These are phyloP conservation scores for Schizosaccharomyces octosporus DNA, from an alignment of 805 yeast species.

Conservation along the genomic window DNA sequence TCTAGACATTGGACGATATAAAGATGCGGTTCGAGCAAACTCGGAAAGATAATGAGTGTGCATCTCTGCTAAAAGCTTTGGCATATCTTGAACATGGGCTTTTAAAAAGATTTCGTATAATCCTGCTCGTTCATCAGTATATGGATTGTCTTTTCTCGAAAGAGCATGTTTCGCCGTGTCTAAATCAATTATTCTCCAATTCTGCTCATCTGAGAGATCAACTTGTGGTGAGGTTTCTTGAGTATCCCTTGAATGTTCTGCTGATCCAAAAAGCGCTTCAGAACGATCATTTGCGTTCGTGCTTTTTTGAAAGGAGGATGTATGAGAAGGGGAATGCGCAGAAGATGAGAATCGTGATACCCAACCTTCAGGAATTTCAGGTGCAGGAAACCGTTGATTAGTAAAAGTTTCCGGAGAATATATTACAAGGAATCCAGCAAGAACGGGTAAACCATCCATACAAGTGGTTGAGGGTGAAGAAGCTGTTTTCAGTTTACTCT, in stretches of 20 bases:
- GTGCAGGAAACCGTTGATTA: conserved; percentile 4
- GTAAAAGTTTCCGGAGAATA: neutral
- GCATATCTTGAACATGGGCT: neutral
- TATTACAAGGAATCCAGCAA: conserved; percentile 4
- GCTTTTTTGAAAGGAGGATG: conserved; percentile 6
- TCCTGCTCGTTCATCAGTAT: neutral
- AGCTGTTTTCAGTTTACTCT: neutral
- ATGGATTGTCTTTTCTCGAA: neutral
- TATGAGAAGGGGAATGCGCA: conserved; percentile 3
- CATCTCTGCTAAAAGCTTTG: neutral
- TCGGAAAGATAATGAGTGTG: neutral
- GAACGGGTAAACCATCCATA: conserved; percentile 7
- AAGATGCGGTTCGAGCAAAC: neutral
- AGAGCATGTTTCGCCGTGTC: neutral
- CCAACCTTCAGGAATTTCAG: conserved; percentile 4
- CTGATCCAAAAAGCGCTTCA: neutral
- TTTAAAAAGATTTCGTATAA: neutral
- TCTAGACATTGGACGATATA: neutral
- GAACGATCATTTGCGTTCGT: neutral
- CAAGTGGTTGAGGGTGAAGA: conserved; percentile 1
- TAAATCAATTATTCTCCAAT: conserved; percentile 8
- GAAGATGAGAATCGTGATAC: conserved; percentile 2
- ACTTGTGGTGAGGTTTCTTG: conserved; percentile 4
- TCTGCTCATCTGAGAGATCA: conserved; percentile 5
- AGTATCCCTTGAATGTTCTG: neutral